Conservation (phyloP, 2,329 filamentous ascomycete genomes). For the Xylaria polymorpha region DNA sequence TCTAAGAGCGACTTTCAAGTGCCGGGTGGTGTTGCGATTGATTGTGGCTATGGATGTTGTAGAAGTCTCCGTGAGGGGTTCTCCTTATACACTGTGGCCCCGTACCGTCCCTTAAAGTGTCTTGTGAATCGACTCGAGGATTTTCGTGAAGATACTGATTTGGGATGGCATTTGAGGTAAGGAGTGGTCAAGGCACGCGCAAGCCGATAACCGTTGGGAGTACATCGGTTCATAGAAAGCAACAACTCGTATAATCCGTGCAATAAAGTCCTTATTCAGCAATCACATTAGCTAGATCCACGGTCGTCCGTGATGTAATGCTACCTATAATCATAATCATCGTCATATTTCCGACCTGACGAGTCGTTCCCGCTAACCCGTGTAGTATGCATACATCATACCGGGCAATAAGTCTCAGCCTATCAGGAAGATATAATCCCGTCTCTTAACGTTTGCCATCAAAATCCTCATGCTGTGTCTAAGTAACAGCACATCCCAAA, state of each 20-base stretch:
- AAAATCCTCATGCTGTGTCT: background rate
- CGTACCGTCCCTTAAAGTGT: too few relatives aligned
- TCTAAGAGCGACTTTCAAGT: too few relatives aligned
- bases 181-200: background rate
- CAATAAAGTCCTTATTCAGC: background rate
- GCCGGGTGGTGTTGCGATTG: too few relatives aligned
- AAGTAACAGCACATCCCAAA: background rate
- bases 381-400: background rate
- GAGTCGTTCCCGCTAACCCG: background rate
- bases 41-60: too few relatives aligned
- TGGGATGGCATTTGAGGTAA: background rate
- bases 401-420: background rate
- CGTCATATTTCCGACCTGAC: background rate
- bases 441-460: background rate
- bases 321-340: background rate
- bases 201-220: background rate
- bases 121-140: background rate
- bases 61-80: too few relatives aligned
- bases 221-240: background rate
- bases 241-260: background rate
- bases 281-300: background rate
- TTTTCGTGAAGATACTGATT: background rate
- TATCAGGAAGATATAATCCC: background rate
- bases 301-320: background rate
- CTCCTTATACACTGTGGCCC: too few relatives aligned